Evolutionary conservation across 805 yeast genomes (phyloP), one percentile per base, ranked within the genome.

Genomic region (Starmerella floris): DNA sequence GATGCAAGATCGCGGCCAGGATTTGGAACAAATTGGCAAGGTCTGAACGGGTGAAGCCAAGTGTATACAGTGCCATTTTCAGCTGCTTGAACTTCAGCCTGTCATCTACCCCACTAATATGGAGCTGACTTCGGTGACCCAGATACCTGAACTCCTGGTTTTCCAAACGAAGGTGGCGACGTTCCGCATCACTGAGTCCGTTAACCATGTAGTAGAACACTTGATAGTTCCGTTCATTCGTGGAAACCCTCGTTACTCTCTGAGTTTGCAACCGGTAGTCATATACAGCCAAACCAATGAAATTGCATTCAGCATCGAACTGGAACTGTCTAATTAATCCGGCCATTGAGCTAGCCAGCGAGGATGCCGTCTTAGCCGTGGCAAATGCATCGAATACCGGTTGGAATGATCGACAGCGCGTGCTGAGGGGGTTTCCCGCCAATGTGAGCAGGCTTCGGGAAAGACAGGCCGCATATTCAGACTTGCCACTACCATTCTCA

Each of bases 221-320:
- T 50, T 74, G 78, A 56, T 70, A 74, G 56, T 75, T 74, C 40
- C 79, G 62, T 58, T 74, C 80, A 27, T 66, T 62, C 4, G 62
- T 55, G 30, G 72, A 68, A 35, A 72, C 74, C 30, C 62, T 56
- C 13, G 74, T 69, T 27, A 74, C 73, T 35, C 79, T 63, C 13
- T 73, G 65, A 41, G 75, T 67, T 49, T 74, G 78, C 25, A 74
- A 63, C 17, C 77, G 63, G 51, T 73, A 74, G 51, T 73, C 73
- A 47, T 72, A 68, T 22, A 74, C 62, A 40, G 69, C 67, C 22
- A 77, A 74, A 5, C 79, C 79, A 30, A 65, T 62, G 34, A 74
- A 63, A 10, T 62, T 58, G 2, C 73, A 69, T 35, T 59, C 64
- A 4, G 57, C 23, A 37, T 65, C 63, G 50, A 74, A 74, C 56